Percentiles rank a stretch among this genome's conserved stretches.
Evolutionary conservation across 176 grass and related monocot species (phyloP).

Genomic region (Oryza glaberrima): DNA sequence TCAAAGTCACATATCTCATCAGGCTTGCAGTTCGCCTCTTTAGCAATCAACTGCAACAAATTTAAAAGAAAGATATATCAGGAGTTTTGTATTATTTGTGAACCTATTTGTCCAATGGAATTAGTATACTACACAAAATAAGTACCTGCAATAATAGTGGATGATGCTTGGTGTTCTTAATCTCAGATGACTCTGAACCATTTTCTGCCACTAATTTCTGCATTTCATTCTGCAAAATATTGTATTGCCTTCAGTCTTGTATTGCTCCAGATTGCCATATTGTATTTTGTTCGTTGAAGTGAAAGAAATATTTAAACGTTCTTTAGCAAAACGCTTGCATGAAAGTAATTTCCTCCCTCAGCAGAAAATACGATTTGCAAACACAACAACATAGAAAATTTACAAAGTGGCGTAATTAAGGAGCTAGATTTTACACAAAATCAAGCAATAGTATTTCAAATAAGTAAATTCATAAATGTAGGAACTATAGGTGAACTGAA

Average conservation of each 20-base stretch:
- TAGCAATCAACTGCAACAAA: conserved; percentile 75
- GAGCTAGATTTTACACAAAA: too few species aligned
- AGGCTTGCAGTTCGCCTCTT: conserved; percentile 69
- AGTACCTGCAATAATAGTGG: conserved; percentile 78
- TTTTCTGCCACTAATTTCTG: conserved; percentile 65
- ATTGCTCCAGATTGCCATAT: too few species aligned
- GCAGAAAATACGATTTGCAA: too few species aligned
- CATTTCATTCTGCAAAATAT: conserved; percentile 61
- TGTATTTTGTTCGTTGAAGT: too few species aligned
- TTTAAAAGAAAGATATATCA: conserved; percentile 27
- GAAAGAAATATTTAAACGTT: too few species aligned
- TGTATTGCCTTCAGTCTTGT: background rate
- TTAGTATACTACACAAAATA: background rate
- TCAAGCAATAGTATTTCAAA: too few species aligned
- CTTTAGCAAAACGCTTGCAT: too few species aligned
- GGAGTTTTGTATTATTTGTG: conserved; percentile 9
- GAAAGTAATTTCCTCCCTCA: too few species aligned
- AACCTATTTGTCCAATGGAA: background rate
- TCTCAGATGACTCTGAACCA: conserved; percentile 52
- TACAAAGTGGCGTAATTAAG: too few species aligned
- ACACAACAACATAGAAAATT: too few species aligned
- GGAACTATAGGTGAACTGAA: too few species aligned
- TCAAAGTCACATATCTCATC: conserved; percentile 93
- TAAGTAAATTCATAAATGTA: too few species aligned
- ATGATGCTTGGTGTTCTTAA: conserved; percentile 68